Conservation (phyloP, 2,329 filamentous ascomycete genomes). For the Botrytis medusae region DNA sequence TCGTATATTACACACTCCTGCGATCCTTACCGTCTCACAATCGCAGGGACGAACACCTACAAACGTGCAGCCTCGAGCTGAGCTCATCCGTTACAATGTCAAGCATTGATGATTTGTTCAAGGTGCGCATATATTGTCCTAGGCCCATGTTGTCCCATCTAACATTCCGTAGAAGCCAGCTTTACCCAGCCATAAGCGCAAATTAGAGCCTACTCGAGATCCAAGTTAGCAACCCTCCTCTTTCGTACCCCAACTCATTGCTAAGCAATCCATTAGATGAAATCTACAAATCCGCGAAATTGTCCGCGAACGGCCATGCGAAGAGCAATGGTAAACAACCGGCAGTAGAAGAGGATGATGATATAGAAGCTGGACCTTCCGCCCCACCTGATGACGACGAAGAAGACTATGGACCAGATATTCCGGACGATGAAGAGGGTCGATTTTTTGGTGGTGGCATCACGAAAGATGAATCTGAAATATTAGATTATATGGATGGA, state of each 20-base stretch:
- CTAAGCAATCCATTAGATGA: slow-evolving; percentile 47
- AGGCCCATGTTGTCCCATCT: neutral
- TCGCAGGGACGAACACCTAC: neutral
- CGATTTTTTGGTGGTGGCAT: slow-evolving; percentile 95
- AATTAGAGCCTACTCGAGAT: slow-evolving; percentile 60
- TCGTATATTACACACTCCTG: neutral
- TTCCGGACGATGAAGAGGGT: slow-evolving; percentile 79
- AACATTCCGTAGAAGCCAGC: slow-evolving; percentile 37
- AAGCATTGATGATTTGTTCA: slow-evolving; percentile 38
- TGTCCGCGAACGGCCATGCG: slow-evolving; percentile 46
- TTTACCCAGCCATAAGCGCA: slow-evolving; percentile 55
- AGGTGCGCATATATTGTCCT: slow-evolving; percentile 25
- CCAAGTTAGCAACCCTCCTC: slow-evolving; percentile 52
- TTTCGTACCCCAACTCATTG: slow-evolving; percentile 1
- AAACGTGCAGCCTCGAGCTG: slow-evolving; percentile 16
- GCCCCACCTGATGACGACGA: slow-evolving; percentile 56
- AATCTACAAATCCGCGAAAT: slow-evolving; percentile 62
- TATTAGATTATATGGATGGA: slow-evolving; percentile 83
- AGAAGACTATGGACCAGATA: slow-evolving; percentile 54
- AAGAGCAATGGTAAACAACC: slow-evolving; percentile 40
- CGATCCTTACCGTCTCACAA: neutral
- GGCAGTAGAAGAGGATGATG: slow-evolving; percentile 41
- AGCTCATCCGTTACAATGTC: slow-evolving; percentile 30
- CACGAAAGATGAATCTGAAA: slow-evolving; percentile 73
- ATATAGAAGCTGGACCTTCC: slow-evolving; percentile 51